These are phyloP conservation scores for Umbelopsis ramanniana DNA, from an alignment of 192 early-diverging fungal genomes.

Conservation along the genomic window DNA sequence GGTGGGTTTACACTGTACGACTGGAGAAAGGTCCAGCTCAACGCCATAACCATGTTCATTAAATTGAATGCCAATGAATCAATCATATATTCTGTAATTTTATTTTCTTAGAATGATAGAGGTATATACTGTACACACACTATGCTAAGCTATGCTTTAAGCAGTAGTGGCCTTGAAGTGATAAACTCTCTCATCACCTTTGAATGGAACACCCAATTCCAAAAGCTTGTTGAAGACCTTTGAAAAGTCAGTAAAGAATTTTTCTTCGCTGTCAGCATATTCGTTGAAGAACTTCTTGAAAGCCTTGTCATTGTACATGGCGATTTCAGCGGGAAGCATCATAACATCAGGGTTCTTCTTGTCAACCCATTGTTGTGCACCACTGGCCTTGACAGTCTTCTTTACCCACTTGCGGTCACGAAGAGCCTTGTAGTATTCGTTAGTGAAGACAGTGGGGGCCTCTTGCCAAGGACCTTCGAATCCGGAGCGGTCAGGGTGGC, in stretches of 20 bases:
- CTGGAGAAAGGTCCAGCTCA: too few relatives aligned
- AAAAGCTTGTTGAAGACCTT: conserved; percentile 83
- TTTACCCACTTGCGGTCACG: conserved; percentile 80
- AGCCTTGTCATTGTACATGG: conserved; percentile 57
- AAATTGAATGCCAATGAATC: background rate
- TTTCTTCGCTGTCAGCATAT: conserved; percentile 85
- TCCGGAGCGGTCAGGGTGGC: conserved; percentile 75
- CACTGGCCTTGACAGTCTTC: conserved; percentile 72
- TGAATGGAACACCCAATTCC: conserved; percentile 83
- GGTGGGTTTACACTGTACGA: too few relatives aligned
- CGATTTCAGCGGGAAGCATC: conserved; percentile 69
- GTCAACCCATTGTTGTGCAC: conserved; percentile 88
- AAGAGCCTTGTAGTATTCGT: conserved; percentile 85
- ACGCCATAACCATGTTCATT: too few relatives aligned
- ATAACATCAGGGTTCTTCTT: conserved; percentile 66
- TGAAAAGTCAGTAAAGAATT: conserved; percentile 93
- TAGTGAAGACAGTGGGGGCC: conserved; percentile 88
- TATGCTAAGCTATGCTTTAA: conserved; percentile 31
- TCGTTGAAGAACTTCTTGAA: conserved; percentile 79
- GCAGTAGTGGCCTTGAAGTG: conserved; percentile 62
- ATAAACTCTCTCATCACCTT: conserved; percentile 68
- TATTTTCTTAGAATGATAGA: background rate
- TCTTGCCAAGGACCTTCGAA: conserved; percentile 90
- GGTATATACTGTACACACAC: conserved; percentile 21
- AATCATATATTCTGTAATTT: background rate